These are phyloP conservation scores for Elaeis oleifera DNA, from an alignment of 202 grass and related monocot genomes.

Conservation along the genomic window DNA sequence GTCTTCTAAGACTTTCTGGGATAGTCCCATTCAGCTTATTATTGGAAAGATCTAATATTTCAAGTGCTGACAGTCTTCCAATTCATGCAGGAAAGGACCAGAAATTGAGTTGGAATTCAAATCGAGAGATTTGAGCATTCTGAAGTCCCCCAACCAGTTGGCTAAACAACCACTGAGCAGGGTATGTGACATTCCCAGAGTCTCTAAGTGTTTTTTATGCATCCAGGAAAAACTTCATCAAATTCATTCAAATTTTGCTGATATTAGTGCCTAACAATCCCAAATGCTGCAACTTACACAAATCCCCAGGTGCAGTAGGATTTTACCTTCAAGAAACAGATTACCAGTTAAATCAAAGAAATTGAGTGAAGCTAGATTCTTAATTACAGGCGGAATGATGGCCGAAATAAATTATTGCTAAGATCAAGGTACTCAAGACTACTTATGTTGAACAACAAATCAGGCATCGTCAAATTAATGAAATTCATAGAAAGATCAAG, in stretches of 20 bases:
- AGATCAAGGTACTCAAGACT: neutral
- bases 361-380: neutral
- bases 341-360: neutral
- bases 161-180: too few relatives aligned
- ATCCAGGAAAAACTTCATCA: too few relatives aligned
- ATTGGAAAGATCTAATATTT: neutral
- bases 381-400: neutral
- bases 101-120: too few relatives aligned
- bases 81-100: too few relatives aligned
- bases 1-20: conserved; percentile 7
- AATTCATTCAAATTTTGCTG: too few relatives aligned
- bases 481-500: neutral
- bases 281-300: neutral
- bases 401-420: neutral
- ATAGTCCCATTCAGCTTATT: conserved; percentile 22
- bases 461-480: neutral
- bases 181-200: rapidly evolving
- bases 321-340: neutral
- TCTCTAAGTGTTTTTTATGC: too few relatives aligned
- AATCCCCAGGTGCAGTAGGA: neutral
- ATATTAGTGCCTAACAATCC: too few relatives aligned
- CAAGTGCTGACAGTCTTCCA: conserved; percentile 15
- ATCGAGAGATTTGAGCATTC: too few relatives aligned
- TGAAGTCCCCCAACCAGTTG: too few relatives aligned
- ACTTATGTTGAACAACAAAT: conserved; percentile 18